A percentile compares a stretch with the other conserved stretches of the same genome.
phyloP scores from a whole-genome alignment of 768 basidiomycete species.

The Mrakia frigida region DNA sequence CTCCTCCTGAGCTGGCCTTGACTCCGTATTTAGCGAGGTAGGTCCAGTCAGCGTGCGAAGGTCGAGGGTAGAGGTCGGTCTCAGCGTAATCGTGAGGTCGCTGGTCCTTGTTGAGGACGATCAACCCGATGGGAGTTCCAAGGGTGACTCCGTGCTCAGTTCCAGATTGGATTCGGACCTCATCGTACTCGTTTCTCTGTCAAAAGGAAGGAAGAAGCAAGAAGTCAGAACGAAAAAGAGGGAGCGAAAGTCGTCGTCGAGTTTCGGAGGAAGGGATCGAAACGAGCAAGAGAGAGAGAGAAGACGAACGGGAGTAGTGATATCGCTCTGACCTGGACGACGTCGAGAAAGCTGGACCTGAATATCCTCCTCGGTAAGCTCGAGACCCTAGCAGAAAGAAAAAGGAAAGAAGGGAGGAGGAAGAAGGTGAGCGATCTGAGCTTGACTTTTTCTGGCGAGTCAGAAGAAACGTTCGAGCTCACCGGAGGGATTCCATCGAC shows the following conservation, averaged over 20 bases:
- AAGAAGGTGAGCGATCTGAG: slow-evolving; percentile 6
- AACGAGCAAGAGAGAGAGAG: neutral
- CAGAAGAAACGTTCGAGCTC: slow-evolving; percentile 38
- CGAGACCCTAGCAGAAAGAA: slow-evolving; percentile 61
- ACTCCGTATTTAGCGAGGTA: slow-evolving; percentile 96
- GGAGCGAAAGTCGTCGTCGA: neutral
- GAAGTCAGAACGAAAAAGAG: neutral
- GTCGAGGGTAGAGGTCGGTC: slow-evolving; percentile 94
- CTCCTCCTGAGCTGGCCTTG: slow-evolving; percentile 95
- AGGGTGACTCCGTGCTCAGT: slow-evolving; percentile 89
- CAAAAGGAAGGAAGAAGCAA: neutral
- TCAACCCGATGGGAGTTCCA: slow-evolving; percentile 93
- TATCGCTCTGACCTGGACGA: slow-evolving; percentile 89
- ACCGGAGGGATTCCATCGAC: slow-evolving; percentile 97
- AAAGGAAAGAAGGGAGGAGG: neutral
- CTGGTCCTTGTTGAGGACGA: slow-evolving; percentile 97
- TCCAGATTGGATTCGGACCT: slow-evolving; percentile 88
- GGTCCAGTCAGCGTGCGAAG: slow-evolving; percentile 95
- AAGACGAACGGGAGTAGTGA: slow-evolving; percentile 81
- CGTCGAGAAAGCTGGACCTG: slow-evolving; percentile 86
- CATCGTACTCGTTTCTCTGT: slow-evolving; percentile 94
- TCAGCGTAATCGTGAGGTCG: slow-evolving; percentile 97
- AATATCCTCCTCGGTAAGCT: slow-evolving; percentile 72
- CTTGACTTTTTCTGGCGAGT: neutral
- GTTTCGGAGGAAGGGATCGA: neutral